Base-by-base conservation (phyloP, 805 yeast genomes). In the Ogataea paradorogensis region DNA sequence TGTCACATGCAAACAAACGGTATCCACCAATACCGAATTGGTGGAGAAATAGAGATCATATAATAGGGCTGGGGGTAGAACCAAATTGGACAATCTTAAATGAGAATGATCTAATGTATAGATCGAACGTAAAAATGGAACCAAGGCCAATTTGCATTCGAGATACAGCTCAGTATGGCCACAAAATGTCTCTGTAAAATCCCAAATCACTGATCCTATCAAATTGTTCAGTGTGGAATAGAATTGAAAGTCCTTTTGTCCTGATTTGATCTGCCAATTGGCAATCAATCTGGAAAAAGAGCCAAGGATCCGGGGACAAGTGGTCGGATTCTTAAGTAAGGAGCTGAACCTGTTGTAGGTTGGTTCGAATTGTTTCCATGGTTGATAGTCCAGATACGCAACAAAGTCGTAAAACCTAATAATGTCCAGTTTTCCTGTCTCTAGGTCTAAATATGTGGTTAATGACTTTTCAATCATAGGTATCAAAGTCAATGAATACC, bases 21-120 rank as follows among this genome's bases (percentile, higher is more conserved):
- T 70, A 4, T 81, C 73, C 2, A 73, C 55, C 4, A 73, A 45
- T 1, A 70, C 44, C 7, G 83, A 72, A 43, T 72, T 70, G 13
- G 63, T 55, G 3, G 69, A 57, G 27, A 76, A 63, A 5, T 73
- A 48, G 2, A 73, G 47, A 4, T 58, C 45, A 39, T 70, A 70
- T 0, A 64, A 45, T 2, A 75, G 38, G 1, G 65, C 33, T 0
- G 74, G 71, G 0, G 75, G 73, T 0, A 70, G 47, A 1, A 73
- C 58, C 10, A 73, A 38, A 23, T 48, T 52, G 3, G 51, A 31
- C 0, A 60, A 42, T 5, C 40, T 38, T 3, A 65, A 38, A 1
- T 45, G 25, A 2, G 35, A 23, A 25, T 47, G 43, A 2, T 69
- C 62, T 0, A 64, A 28, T 9, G 31, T 35, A 22, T 49, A 38